Evolutionary conservation across 306 rosid species (phyloP), one percentile per base, ranked within the genome.

Genomic region (Styphnolobium japonicum): DNA sequence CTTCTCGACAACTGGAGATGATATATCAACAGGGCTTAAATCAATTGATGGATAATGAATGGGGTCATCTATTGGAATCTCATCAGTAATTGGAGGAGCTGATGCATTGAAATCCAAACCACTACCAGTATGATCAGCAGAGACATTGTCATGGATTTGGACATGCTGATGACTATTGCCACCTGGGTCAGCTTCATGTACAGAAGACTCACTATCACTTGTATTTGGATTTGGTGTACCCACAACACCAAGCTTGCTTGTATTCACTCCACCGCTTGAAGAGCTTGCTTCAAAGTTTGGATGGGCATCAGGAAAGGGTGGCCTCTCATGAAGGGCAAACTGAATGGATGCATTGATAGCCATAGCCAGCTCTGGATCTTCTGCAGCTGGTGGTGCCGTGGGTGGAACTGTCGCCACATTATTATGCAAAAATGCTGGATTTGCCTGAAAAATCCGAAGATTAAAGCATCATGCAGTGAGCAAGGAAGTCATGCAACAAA

Each of bases 21-120:
- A 77, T n/a, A 91, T 55, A 62, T 86, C 85, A 21, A 90, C 73
- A 3, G 88, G 96, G 81, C 86, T 89, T 34, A 15, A 71, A 83
- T 96, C 97, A 55, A 96, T 88, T 29, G 96, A 86, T 16, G 98
- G 99, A 83, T 96, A 96, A 3, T 86, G 89, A 86, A 95, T 9
- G 22, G 89, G 85, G 65, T 88, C 89, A 33, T 88, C 86, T 15
- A 83, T 67, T 19, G 85, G 70, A 86, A 73, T 72, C 23, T 52
- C 90, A 39, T 80, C 91, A 16, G 18, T 15, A 36, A 80, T 48
- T 3, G 86, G 91, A 42, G 99, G 97, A 37, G 98, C 98, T 18
- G 97, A 87, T 46, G 95, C 92, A 67, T 82, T 55, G 19, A 71
- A 39, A 58, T 81, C 87, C 29, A 74, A 55, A 52, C 46, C 67